Evolutionary conservation across 2,329 filamentous ascomycete genomes (phyloP).

Genomic region (Metarhizium album): DNA sequence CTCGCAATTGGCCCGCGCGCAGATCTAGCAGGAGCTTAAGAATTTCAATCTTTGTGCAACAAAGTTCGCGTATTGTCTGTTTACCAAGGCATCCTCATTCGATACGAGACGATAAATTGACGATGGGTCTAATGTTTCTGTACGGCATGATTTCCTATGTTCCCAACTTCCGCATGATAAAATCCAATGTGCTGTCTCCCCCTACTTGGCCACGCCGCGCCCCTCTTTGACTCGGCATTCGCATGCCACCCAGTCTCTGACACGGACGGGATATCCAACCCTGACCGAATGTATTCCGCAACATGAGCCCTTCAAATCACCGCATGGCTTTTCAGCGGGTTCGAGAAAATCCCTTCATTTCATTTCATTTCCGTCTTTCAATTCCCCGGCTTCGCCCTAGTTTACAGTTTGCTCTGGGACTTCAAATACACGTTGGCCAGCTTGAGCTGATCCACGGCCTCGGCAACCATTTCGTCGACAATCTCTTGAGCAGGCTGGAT

Average conservation of each 20-base stretch:
- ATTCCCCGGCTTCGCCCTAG: neutral
- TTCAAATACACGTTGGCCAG: slow-evolving; percentile 49
- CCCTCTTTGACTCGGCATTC: no score
- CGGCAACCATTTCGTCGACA: slow-evolving; percentile 79
- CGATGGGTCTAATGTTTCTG: no score
- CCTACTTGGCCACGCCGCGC: slow-evolving; percentile 1
- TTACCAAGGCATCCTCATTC: neutral
- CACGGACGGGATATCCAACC: no score
- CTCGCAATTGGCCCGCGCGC: neutral
- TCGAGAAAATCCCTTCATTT: neutral
- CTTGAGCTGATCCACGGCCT: slow-evolving; percentile 60
- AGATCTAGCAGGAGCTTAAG: neutral
- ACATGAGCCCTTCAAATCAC: no score
- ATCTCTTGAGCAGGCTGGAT: slow-evolving; percentile 76
- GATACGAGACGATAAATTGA: no score
- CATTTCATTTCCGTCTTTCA: neutral
- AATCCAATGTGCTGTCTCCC: neutral
- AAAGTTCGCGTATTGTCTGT: no score
- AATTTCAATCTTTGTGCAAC: no score
- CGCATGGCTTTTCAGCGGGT: no score
- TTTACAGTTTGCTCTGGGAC: slow-evolving; percentile 31
- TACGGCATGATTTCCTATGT: neutral
- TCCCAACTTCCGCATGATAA: neutral
- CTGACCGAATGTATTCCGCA: neutral
- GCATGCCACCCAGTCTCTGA: no score